Percentiles rank a stretch among this genome's conserved stretches.
phyloP scores from a whole-genome alignment of 2,329 filamentous ascomycete genomes.

The Massarina eburnea region DNA sequence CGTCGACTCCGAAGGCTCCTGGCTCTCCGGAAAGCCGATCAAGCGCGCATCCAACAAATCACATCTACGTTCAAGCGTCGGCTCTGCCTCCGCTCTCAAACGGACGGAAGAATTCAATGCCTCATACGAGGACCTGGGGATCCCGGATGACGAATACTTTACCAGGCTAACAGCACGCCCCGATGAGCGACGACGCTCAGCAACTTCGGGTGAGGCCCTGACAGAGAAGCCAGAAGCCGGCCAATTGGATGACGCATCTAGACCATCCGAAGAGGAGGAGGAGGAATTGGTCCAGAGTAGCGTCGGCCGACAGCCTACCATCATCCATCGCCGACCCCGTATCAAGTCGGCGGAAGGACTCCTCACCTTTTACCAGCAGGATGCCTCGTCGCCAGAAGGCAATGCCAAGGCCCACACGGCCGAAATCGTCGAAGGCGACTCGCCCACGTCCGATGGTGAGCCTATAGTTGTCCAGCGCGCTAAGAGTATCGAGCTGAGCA shows the following conservation, averaged over 20 bases:
- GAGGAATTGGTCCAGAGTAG: slow-evolving; percentile 53
- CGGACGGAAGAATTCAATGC: slow-evolving; percentile 57
- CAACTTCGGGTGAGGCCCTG: slow-evolving; percentile 51
- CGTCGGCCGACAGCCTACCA: slow-evolving; percentile 60
- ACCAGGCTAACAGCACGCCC: slow-evolving; percentile 55
- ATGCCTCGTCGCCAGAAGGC: slow-evolving; percentile 25
- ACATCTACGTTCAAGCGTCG: slow-evolving; percentile 50
- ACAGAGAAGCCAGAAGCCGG: slow-evolving; percentile 34
- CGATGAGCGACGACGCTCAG: slow-evolving; percentile 45
- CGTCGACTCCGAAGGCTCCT: slow-evolving; percentile 93
- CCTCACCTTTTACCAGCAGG: slow-evolving; percentile 53
- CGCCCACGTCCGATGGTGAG: slow-evolving; percentile 34
- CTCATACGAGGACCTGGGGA: slow-evolving; percentile 66
- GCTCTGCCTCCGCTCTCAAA: slow-evolving; percentile 44
- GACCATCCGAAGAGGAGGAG: slow-evolving; percentile 29
- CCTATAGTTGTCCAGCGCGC: slow-evolving; percentile 59
- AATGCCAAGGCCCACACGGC: slow-evolving; percentile 34
- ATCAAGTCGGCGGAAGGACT: slow-evolving; percentile 65
- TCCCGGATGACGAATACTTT: slow-evolving; percentile 75
- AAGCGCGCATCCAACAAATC: slow-evolving; percentile 51
- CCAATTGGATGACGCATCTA: slow-evolving; percentile 45
- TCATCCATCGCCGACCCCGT: slow-evolving; percentile 63
- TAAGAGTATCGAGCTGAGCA: slow-evolving; percentile 68
- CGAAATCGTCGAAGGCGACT: slow-evolving; percentile 31
- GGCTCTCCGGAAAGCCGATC: slow-evolving; percentile 77